Evolutionary conservation across 768 basidiomycete genomes (phyloP).

Genomic region (Galerina sulciceps): DNA sequence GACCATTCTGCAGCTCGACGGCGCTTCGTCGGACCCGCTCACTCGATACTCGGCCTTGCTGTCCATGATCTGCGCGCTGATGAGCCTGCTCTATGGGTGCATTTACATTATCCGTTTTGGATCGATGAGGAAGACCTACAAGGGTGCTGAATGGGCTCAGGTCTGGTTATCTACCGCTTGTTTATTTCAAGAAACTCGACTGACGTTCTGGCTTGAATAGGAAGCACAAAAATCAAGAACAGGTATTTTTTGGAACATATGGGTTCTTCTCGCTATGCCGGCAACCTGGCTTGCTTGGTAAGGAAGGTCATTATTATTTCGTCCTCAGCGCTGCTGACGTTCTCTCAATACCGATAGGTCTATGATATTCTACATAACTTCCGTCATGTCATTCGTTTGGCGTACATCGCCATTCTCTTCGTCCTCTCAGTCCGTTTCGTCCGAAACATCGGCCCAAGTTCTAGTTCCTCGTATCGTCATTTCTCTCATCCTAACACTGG

Average conservation of each 20-base stretch:
- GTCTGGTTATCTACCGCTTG: conserved; percentile 31
- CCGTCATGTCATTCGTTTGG: conserved; percentile 69
- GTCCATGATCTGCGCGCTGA: conserved; percentile 57
- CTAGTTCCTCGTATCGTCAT: conserved; percentile 49
- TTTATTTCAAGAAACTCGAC: not conserved
- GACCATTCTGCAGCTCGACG: conserved; percentile 32
- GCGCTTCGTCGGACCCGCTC: conserved; percentile 50
- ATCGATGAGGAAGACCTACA: conserved; percentile 62
- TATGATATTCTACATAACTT: conserved; percentile 56
- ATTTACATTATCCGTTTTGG: conserved; percentile 65
- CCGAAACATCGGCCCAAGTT: not conserved
- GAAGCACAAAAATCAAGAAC: conserved; percentile 46
- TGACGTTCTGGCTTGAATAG: conserved; percentile 28
- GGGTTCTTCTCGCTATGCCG: conserved; percentile 67
- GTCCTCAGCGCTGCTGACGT: not conserved
- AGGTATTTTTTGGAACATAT: conserved; percentile 56
- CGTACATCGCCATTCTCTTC: conserved; percentile 42
- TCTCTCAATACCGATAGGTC: conserved; percentile 41
- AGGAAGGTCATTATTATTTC: not conserved
- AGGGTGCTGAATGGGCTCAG: conserved; percentile 63
- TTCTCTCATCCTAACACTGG: conserved; percentile 51
- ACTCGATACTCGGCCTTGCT: conserved; percentile 57
- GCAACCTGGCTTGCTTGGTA: conserved; percentile 67
- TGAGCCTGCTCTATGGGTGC: conserved; percentile 64
- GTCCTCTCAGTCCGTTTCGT: conserved; percentile 27